Evolutionary conservation across 352 stramenopile genomes (phyloP), one percentile per base, ranked within the genome.

Genomic region (Phytophthora ramorum): DNA sequence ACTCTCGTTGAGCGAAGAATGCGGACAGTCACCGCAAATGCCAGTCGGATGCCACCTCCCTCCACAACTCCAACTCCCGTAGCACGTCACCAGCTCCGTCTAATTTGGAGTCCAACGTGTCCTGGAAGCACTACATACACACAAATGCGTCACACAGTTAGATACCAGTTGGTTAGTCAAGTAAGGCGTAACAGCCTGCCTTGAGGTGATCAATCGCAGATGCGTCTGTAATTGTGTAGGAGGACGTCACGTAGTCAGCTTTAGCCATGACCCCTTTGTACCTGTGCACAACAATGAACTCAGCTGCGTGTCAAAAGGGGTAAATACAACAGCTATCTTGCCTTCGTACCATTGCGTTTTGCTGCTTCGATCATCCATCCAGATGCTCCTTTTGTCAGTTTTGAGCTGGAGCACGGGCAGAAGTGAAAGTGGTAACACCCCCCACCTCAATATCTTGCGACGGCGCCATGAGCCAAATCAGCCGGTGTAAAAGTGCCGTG

Each of bases 301-400:
- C 43, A 4, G 26, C 10, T 1, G 3, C 3, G 0, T 9, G 32
- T 24, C 14, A 26, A 38, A 17, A 40, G 0, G 12, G 5, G 13
- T 8, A 38, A 40, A 40, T n/a, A 40, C 12, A 12, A n/a, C 34
- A 4, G 28, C 43, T 17, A 37, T 4, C 19, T 30, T 32, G 7
- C 28, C 20, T 7, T 5, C 17, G n/a, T 35, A 60, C 40, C 52
- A 60, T 40, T 51, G 40, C 28, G 45, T 60, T 17, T 75, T 75
- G 32, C 38, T 57, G 3, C 6, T 28, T 37, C 35, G 34, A 14
- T 69, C 46, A 14, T 75, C 68, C 24, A 75, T 51, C 48, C 46
- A 67, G 14, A 75, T 64, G n/a, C 45, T 67, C 43, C 71, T 24
- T 32, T 71, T 59, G 9, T 34, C 38, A 16, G 43, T 51, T 30